Evolutionary conservation across 495 filamentous ascomycete genomes (phyloP), one percentile per base, ranked within the genome.

Genomic region (Annulohypoxylon stygium): DNA sequence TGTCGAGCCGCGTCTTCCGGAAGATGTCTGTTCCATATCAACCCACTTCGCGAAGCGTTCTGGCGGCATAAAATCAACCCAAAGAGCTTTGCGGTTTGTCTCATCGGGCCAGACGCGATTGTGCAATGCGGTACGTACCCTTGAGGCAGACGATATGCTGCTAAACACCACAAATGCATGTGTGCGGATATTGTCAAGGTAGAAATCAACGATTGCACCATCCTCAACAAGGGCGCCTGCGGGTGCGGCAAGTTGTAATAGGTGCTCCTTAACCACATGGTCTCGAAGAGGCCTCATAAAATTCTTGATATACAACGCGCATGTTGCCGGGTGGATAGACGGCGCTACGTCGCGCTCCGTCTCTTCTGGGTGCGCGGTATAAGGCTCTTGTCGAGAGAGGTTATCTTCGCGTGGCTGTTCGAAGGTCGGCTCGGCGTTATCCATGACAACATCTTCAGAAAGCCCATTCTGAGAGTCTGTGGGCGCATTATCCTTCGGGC

Each of bases 61-160:
- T 62, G 92, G 88, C 0, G 96, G 96, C 5, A 98, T 87, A 77
- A 97, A 99, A 73, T 99, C 96, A 3, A 91, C 93, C 88, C 92
- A 97, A 4, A 99, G 87, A 2, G 87, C 87, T 78, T 96, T 95
- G 43, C 96, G 88, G 51, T 91, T 91, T 57, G 90, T 88, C 79
- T 98, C 96, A 43, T 93, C 88, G 1, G 96, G 96, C 93, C 94
- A 99, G 43, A 93, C 84, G 3, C 86, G 87, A 45, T 87, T 87
- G 77, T 99, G 96, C 6, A 99, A 81, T 8, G 88, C 86, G 0
- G 89, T 87, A 36, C 96, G 91, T 16, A 93, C 95, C 10, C 95
- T 87, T 5, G 91, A 90, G 12, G 96, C 96, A 4, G 92, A 90
- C 1, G 90, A 82, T 34, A 90, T 80, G 62, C 81, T 89, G 25